Evolutionary conservation across 192 early-diverging fungal species (phyloP).

Genomic region (Podochytrium sp.): DNA sequence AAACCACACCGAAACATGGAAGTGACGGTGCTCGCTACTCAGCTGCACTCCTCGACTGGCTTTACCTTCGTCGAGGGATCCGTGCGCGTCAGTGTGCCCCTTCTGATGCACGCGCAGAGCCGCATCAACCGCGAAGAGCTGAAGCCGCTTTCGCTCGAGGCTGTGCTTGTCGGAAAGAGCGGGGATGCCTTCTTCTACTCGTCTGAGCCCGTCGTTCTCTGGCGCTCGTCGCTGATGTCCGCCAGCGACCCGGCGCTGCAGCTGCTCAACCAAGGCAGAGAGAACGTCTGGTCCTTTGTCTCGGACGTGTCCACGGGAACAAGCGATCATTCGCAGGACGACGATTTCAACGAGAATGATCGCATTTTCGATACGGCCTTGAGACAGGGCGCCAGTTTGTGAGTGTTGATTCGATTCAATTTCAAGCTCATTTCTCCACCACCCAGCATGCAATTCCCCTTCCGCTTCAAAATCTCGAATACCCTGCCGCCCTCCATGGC

Average conservation of each 20-base stretch:
- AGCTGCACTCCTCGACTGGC: neutral
- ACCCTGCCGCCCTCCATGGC: slow-evolving; percentile 9
- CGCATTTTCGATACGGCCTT: slow-evolving; percentile 27
- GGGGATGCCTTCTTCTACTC: slow-evolving; percentile 22
- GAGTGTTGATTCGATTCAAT: neutral
- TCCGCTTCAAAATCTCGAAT: slow-evolving; percentile 12
- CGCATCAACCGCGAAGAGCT: slow-evolving; percentile 26
- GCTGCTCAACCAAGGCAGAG: neutral
- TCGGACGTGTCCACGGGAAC: slow-evolving; percentile 20
- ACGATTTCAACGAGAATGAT: slow-evolving; percentile 28
- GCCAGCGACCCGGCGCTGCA: neutral
- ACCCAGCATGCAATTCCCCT: slow-evolving; percentile 29
- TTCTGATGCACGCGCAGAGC: slow-evolving; percentile 20
- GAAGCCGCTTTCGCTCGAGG: slow-evolving; percentile 16
- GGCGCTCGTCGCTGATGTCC: neutral
- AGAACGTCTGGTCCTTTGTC: slow-evolving; percentile 19
- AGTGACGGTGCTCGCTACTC: neutral
- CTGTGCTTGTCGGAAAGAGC: slow-evolving; percentile 16
- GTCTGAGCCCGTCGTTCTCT: slow-evolving; percentile 11
- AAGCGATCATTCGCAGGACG: slow-evolving; percentile 13
- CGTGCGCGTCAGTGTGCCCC: neutral
- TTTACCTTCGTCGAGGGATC: neutral
- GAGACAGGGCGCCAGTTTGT: slow-evolving; percentile 18
- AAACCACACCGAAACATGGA: slow-evolving; percentile 6
- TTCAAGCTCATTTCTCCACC: neutral